Evolutionary conservation across 2,329 filamentous ascomycete species (phyloP).

Genomic region (Xylariales sp.): DNA sequence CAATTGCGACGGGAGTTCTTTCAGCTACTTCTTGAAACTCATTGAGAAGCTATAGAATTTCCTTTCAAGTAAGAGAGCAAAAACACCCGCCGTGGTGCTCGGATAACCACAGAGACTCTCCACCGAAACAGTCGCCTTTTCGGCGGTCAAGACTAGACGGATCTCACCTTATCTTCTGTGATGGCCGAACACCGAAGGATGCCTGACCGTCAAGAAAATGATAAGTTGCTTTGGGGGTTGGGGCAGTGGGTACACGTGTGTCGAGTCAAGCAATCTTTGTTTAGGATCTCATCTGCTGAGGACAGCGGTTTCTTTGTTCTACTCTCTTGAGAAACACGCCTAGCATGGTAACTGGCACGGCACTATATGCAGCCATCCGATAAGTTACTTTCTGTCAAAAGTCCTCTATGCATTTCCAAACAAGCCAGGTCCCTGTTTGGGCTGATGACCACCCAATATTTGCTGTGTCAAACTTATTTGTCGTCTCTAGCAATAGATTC

Average conservation of each 20-base stretch:
- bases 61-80: slow-evolving; percentile 15
- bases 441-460: slow-evolving; percentile 32
- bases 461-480: slow-evolving; percentile 39
- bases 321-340: slow-evolving; percentile 31
- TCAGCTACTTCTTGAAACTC: slow-evolving; percentile 27
- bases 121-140: slow-evolving; percentile 23
- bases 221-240: too few species aligned
- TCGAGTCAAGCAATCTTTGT: slow-evolving; percentile 47
- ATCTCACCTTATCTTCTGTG: slow-evolving; percentile 17
- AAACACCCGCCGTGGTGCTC: slow-evolving; percentile 20
- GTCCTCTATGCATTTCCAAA: slow-evolving; percentile 30
- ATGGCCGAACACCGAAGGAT: slow-evolving; percentile 17
- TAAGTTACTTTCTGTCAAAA: slow-evolving; percentile 36
- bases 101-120: slow-evolving; percentile 32
- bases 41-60: slow-evolving; percentile 35
- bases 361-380: slow-evolving; percentile 45
- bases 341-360: slow-evolving; percentile 34
- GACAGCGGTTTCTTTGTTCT: slow-evolving; percentile 41
- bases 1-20: slow-evolving; percentile 17
- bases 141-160: slow-evolving; percentile 28
- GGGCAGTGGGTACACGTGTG: slow-evolving; percentile 43
- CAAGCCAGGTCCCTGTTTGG: slow-evolving; percentile 38
- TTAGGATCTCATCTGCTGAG: slow-evolving; percentile 29
- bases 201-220: slow-evolving; percentile 15
- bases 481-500: slow-evolving; percentile 28